Evolutionary conservation across 1,284 basidiomycete species (phyloP).

Genomic region (Cryptococcus sp.): DNA sequence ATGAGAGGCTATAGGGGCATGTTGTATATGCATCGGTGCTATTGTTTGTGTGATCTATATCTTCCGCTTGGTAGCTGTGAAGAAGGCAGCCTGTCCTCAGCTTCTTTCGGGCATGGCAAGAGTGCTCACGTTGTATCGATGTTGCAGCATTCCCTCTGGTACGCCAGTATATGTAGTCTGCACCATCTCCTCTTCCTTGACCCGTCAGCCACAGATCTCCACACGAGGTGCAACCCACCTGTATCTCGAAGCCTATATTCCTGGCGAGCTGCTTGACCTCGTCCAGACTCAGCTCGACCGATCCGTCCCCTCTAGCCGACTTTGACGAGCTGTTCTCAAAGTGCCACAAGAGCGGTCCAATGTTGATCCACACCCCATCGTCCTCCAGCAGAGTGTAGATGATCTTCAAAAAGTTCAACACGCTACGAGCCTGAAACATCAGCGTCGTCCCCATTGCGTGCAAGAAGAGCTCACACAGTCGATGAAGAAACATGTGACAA

Average conservation of each 20-base stretch:
- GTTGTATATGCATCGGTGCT: neutral
- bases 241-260: slow-evolving; percentile 75
- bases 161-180: slow-evolving; percentile 84
- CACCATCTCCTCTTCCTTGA: slow-evolving; percentile 70
- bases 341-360: slow-evolving; percentile 91
- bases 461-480: slow-evolving; percentile 64
- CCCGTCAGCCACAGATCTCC: neutral
- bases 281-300: slow-evolving; percentile 81
- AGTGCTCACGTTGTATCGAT: slow-evolving; percentile 64
- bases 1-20: too few species aligned
- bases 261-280: slow-evolving; percentile 74
- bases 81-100: slow-evolving; percentile 58
- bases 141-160: slow-evolving; percentile 74
- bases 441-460: neutral
- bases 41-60: neutral
- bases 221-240: slow-evolving; percentile 50
- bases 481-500: slow-evolving; percentile 96
- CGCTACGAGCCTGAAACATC: slow-evolving; percentile 67
- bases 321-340: slow-evolving; percentile 71
- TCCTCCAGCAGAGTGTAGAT: slow-evolving; percentile 73
- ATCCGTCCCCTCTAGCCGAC: slow-evolving; percentile 57
- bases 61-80: slow-evolving; percentile 65
- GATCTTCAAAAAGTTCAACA: slow-evolving; percentile 80
- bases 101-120: neutral
- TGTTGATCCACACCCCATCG: slow-evolving; percentile 86